phyloP scores from a whole-genome alignment of 495 filamentous ascomycete species.

The Cryomyces minteri region DNA sequence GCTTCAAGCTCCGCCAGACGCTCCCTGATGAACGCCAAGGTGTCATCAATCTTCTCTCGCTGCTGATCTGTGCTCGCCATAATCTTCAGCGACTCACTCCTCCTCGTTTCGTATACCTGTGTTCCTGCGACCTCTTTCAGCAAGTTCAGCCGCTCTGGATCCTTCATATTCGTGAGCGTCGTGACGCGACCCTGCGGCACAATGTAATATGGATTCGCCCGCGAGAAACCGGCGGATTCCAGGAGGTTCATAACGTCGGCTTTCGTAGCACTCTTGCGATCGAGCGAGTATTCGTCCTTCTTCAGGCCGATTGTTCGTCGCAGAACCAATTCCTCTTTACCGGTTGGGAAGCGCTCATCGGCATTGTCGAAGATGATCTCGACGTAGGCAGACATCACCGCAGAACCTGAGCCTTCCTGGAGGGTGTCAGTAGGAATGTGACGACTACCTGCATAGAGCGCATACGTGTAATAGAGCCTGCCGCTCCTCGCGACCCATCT shows the following conservation, averaged over 20 bases:
- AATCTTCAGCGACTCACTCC: conserved; percentile 82
- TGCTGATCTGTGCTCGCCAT: conserved; percentile 96
- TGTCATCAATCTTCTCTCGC: conserved; percentile 81
- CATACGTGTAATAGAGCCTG: conserved; percentile 75
- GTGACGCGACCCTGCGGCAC: conserved; percentile 95
- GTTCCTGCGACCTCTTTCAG: conserved; percentile 96
- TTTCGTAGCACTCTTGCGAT: conserved; percentile 90
- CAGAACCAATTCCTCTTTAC: conserved; percentile 73
- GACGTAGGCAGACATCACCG: conserved; percentile 97
- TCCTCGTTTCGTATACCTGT: conserved; percentile 83
- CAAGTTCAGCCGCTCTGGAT: conserved; percentile 68
- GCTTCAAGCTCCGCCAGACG: conserved; percentile 80
- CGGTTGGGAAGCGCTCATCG: conserved; percentile 90
- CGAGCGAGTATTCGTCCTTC: conserved; percentile 96
- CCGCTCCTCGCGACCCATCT: conserved; percentile 90
- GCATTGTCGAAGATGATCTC: conserved; percentile 98
- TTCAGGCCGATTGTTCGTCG: conserved; percentile 90
- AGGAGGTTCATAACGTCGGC: conserved; percentile 88
- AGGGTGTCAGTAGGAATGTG: background rate
- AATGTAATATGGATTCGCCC: conserved; percentile 97
- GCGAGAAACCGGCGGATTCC: conserved; percentile 89
- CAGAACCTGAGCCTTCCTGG: conserved; percentile 86
- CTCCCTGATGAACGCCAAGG: conserved; percentile 78
- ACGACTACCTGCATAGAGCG: background rate
- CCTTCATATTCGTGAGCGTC: conserved; percentile 95